A percentile compares a stretch with the other conserved stretches of the same genome.
phyloP scores from a whole-genome alignment of 129 eudicot genomes.

The Flaveria robusta region DNA sequence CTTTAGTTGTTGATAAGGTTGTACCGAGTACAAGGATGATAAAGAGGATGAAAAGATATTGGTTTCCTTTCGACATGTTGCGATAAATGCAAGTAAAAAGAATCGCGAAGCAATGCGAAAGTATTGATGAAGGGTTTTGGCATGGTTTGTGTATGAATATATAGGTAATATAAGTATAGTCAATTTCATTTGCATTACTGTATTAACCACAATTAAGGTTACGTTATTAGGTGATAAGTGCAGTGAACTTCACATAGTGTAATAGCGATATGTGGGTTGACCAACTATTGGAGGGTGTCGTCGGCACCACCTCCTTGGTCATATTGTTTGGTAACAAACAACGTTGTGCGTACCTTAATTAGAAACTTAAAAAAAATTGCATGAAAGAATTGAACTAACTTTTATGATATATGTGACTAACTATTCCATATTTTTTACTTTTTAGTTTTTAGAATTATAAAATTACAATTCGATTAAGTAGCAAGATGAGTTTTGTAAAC shows the following conservation, averaged over 20 bases:
- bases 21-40: constrained; percentile 5
- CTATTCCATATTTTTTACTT: too few species aligned
- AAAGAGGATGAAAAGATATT: constrained; percentile 9
- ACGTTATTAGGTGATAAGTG: background rate
- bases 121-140: constrained; percentile 11
- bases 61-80: constrained; percentile 21
- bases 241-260: background rate
- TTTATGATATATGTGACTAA: too few species aligned
- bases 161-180: background rate
- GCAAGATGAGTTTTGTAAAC: too few species aligned
- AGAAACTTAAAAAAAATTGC: background rate
- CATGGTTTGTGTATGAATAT: constrained; percentile 15
- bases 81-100: background rate
- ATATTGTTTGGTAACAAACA: constrained; percentile 34
- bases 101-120: background rate
- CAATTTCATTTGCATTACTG: background rate
- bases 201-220: background rate
- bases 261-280: constrained; percentile 6
- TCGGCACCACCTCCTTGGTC: constrained; percentile 30
- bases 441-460: too few species aligned
- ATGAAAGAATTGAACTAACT: too few species aligned
- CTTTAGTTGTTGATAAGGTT: constrained; percentile 19
- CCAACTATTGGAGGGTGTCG: constrained; percentile 17
- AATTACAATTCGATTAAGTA: too few species aligned
- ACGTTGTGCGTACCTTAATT: constrained; percentile 34